Base-by-base conservation (phyloP, 192 early-diverging fungal genomes). In the Dimargaris cristalligena region DNA sequence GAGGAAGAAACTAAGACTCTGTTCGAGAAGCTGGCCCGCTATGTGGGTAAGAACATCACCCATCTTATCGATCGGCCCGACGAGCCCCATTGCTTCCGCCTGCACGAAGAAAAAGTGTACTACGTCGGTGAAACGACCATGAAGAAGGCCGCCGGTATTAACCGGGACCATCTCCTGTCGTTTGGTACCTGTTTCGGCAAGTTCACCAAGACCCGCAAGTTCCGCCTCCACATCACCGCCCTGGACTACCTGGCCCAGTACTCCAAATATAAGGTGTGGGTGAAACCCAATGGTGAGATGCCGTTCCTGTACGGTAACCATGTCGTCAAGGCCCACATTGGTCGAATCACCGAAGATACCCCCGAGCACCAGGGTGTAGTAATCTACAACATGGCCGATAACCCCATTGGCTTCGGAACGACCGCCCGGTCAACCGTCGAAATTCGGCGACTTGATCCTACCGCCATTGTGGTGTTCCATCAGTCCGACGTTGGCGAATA, bases 281-380 rank as follows among this genome's bases (percentile, higher is more conserved):
- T 99, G 51, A 99, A 97, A 71, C 92, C 96, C 41, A 94, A 89
- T 66, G 96, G 96, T 54, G 96, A 99, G 73, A 97, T 94, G 93
- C 87, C 91, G 11, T 99, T 91, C 76, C 62, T 99, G 61, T 99
- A 99, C 65, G 94, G 96, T 14, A 99, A 99, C 79, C 86, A 99
- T 67, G 79, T 97, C 44, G 79, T 94, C 57, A 99, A 95, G 71
- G 96, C 94, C 11, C 95, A 99, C 66, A 74, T 99, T 60, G 92
- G 93, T 22, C 76, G 95, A 46, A 90, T 96, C 57, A 95, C 95
- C 9, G 95, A 99, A 66, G 93, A 99, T 71, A 95, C 91, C 28
- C 95, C 95, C 31, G 90, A 96, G 68, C 90, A 99, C 72, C 90
- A 93, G 67, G 95, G 95, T 63, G 92, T 95, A 6, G 83, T 99